Percentiles rank a stretch among this genome's conserved stretches.
Conservation (phyloP, 495 filamentous ascomycete genomes). For the Penicillium alfredii region DNA sequence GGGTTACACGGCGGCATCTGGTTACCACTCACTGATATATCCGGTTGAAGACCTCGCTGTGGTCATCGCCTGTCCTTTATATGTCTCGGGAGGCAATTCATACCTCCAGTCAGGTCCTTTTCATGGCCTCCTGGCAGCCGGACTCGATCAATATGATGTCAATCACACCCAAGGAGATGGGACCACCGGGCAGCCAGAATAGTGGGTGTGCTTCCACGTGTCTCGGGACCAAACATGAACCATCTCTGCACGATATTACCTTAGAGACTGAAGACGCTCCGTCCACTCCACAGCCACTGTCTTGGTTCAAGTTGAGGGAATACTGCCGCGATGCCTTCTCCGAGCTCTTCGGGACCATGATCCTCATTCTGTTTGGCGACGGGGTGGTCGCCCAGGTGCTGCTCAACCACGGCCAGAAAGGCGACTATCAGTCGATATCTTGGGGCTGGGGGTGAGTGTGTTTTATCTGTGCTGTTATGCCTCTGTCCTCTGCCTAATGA, state of each 20-base stretch:
- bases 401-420: conserved; percentile 45
- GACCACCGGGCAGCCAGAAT: conserved; percentile 6
- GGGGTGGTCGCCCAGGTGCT: conserved; percentile 56
- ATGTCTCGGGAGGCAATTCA: not conserved
- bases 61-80: too few species aligned
- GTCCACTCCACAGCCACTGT: conserved; percentile 18
- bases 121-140: conserved; percentile 10
- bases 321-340: conserved; percentile 50
- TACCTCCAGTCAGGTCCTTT: too few species aligned
- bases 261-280: conserved; percentile 1
- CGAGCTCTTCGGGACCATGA: conserved; percentile 61
- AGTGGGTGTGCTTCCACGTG: conserved; percentile 18
- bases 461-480: not conserved
- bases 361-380: conserved; percentile 58
- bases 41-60: too few species aligned
- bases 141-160: conserved; percentile 13
- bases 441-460: conserved; percentile 56
- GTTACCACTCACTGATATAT: conserved; percentile 15
- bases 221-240: conserved; percentile 10
- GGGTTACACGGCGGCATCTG: conserved; percentile 17
- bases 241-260: conserved; percentile 12
- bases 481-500: conserved; percentile 5
- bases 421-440: conserved; percentile 54
- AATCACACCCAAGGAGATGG: conserved; percentile 11
- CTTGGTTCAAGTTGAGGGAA: conserved; percentile 45